Conservation (phyloP, 441 rosid genomes). For the Jatropha podagrica region DNA sequence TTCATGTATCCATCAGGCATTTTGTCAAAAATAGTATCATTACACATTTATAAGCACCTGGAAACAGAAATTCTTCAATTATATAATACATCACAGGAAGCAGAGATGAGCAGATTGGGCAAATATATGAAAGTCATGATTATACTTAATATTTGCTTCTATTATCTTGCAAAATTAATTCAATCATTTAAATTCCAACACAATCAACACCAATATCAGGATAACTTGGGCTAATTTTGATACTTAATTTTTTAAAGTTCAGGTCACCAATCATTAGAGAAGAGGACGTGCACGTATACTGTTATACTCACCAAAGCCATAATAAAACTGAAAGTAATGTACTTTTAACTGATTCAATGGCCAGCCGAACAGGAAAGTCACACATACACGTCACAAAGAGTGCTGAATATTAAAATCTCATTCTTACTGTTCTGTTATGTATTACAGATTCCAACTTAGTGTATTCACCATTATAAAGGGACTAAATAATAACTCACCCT, state of each 20-base stretch:
- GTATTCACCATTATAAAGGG: too few species aligned
- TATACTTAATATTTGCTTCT: not conserved
- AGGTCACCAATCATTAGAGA: not conserved
- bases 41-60: not conserved
- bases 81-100: conserved; percentile 1
- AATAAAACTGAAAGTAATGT: not conserved
- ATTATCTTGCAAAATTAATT: not conserved
- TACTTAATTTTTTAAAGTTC: not conserved
- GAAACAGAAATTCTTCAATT: not conserved
- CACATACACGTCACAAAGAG: not conserved
- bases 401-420: not conserved
- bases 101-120: not conserved
- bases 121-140: too few species aligned
- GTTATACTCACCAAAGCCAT: not conserved
- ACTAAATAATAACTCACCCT: not conserved
- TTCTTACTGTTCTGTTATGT: not conserved
- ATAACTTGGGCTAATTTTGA: not conserved
- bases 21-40: not conserved
- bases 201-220: not conserved
- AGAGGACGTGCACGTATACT: not conserved
- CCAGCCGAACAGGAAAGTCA: not conserved
- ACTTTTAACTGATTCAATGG: not conserved
- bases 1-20: not conserved
- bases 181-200: not conserved
- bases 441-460: too few species aligned